A percentile compares a stretch with the other conserved stretches of the same genome.
phyloP scores from a whole-genome alignment of 23 red algal species.

The Gracilaria caudata region DNA sequence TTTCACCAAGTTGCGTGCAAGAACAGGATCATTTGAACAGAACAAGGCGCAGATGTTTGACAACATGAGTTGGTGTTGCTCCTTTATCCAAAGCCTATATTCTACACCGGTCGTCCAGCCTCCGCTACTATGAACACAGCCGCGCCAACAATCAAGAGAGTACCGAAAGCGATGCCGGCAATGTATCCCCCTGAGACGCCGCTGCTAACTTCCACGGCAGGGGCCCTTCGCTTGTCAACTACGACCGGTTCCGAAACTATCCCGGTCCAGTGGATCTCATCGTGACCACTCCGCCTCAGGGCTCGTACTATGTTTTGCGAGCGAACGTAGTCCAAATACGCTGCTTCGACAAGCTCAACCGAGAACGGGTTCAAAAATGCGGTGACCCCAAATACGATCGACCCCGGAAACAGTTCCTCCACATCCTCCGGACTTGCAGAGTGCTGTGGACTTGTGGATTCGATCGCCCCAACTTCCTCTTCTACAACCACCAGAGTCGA shows the following conservation, averaged over 20 bases:
- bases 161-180: slow-evolving; percentile 8
- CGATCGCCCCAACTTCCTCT: not conserved
- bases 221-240: slow-evolving; percentile 16
- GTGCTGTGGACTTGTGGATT: not conserved
- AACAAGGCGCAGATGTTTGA: not conserved
- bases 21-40: not conserved
- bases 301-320: slow-evolving; percentile 40
- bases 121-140: slow-evolving; percentile 1
- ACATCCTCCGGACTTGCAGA: not conserved
- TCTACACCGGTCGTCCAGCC: not conserved
- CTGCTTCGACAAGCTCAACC: slow-evolving; percentile 3
- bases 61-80: not conserved
- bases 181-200: slow-evolving; percentile 18
- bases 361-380: slow-evolving; percentile 49
- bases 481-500: slow-evolving; percentile 42
- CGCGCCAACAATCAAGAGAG: slow-evolving; percentile 10
- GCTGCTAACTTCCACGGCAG: not conserved
- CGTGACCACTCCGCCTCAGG: not conserved
- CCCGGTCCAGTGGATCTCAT: slow-evolving; percentile 51
- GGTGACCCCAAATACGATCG: slow-evolving; percentile 34
- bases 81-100: too few relatives aligned
- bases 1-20: too few relatives aligned
- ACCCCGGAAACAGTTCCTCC: slow-evolving; percentile 28
- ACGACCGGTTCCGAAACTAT: slow-evolving; percentile 23
- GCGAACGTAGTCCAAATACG: slow-evolving; percentile 43